These are phyloP conservation scores for Fallopia convolvulus DNA, from an alignment of 148 eudicot genomes.

Conservation along the genomic window DNA sequence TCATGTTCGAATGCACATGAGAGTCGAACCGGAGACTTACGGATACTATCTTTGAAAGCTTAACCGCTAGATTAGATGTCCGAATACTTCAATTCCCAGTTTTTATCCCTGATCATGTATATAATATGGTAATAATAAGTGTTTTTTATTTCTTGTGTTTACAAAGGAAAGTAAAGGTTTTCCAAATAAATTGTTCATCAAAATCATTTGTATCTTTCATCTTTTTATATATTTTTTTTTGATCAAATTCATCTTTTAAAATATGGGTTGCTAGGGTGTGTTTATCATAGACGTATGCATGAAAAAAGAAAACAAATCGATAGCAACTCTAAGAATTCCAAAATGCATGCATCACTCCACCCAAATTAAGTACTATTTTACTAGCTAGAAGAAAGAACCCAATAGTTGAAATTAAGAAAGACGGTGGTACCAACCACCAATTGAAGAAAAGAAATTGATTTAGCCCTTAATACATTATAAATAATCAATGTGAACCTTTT, in stretches of 20 bases:
- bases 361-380: background rate
- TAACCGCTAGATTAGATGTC: no score
- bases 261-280: background rate
- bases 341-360: background rate
- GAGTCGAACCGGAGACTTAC: no score
- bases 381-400: background rate
- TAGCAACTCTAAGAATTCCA: slow-evolving; percentile 2
- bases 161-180: background rate
- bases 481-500: background rate
- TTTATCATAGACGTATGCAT: slow-evolving; percentile 5
- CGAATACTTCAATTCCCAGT: no score
- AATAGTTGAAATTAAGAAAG: background rate
- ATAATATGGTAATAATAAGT: no score
- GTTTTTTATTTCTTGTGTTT: background rate
- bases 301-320: background rate
- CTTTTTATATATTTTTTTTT: no score
- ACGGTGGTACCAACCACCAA: background rate
- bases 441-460: background rate
- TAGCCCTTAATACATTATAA: slow-evolving; percentile 8
- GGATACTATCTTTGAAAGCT: no score
- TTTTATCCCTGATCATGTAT: no score
- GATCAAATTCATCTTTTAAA: no score
- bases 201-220: background rate
- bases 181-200: background rate
- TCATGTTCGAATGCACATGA: no score